Evolutionary conservation across 2,329 filamentous ascomycete genomes (phyloP).

Genomic region (Hysterium pulicare): DNA sequence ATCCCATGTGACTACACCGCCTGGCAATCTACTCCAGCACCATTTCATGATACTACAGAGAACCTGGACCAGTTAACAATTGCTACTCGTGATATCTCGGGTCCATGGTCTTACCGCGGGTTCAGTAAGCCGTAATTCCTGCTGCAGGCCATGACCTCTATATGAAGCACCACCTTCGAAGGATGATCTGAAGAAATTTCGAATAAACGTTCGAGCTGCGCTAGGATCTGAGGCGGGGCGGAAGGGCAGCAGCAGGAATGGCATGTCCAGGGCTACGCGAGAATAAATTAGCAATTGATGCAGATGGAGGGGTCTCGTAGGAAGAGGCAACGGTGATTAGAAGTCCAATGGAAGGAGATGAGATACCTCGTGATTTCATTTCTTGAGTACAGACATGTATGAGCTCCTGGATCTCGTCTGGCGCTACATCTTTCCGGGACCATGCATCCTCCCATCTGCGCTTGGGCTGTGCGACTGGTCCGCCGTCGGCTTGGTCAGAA

Average conservation of each 20-base stretch:
- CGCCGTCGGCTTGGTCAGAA: conserved; percentile 12
- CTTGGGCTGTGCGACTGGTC: conserved; percentile 53
- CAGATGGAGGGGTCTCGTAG: too few relatives aligned
- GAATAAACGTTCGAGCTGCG: conserved; percentile 85
- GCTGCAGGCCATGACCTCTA: conserved; percentile 67
- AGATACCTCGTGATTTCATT: conserved; percentile 85
- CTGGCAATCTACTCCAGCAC: conserved; percentile 92
- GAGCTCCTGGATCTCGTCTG: conserved; percentile 87
- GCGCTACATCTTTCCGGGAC: conserved; percentile 74
- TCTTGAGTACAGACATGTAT: conserved; percentile 82
- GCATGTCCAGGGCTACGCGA: conserved; percentile 72
- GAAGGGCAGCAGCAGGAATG: conserved; percentile 91
- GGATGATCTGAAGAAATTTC: conserved; percentile 80
- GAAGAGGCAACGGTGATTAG: too few relatives aligned
- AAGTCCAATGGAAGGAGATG: too few relatives aligned
- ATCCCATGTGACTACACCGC: conserved; percentile 94
- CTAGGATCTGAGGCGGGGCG: conserved; percentile 89
- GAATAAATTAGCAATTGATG: conserved; percentile 12
- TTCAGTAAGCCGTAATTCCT: conserved; percentile 88
- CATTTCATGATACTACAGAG: conserved; percentile 93
- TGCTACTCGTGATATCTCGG: conserved; percentile 7
- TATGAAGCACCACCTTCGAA: conserved; percentile 56
- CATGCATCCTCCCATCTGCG: conserved; percentile 87
- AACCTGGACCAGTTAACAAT: conserved; percentile 56
- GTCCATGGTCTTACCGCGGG: conserved; percentile 68